These are phyloP conservation scores for Zygosaccharomyces bailii DNA, from an alignment of 805 yeast species.

Conservation along the genomic window DNA sequence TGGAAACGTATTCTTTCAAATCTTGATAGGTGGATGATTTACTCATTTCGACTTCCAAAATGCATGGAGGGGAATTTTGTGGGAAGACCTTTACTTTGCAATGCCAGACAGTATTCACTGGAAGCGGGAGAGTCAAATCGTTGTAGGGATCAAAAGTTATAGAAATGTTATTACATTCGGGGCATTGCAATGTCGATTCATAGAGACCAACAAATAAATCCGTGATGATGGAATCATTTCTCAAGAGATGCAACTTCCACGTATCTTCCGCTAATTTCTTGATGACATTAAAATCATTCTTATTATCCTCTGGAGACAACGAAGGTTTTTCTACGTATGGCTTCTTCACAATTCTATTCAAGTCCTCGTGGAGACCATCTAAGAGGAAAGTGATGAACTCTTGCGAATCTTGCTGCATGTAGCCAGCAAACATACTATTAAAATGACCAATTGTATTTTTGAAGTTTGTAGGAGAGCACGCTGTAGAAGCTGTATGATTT, in stretches of 20 bases:
- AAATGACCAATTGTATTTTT: slow-evolving; percentile 74
- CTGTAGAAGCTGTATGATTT: slow-evolving; percentile 21
- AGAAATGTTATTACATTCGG: slow-evolving; percentile 72
- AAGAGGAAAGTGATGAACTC: slow-evolving; percentile 85
- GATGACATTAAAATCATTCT: slow-evolving; percentile 51
- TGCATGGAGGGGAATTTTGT: slow-evolving; percentile 46
- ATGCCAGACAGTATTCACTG: slow-evolving; percentile 69
- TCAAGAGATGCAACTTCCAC: slow-evolving; percentile 72
- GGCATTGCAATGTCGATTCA: slow-evolving; percentile 86
- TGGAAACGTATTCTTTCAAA: slow-evolving; percentile 57
- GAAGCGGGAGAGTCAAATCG: slow-evolving; percentile 86
- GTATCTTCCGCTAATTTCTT: slow-evolving; percentile 64
- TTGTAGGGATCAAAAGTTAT: slow-evolving; percentile 92
- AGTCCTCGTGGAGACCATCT: slow-evolving; percentile 91
- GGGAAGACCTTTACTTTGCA: slow-evolving; percentile 62
- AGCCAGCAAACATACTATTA: slow-evolving; percentile 80
- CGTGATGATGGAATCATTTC: slow-evolving; percentile 81
- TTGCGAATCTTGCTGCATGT: slow-evolving; percentile 92
- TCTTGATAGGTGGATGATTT: slow-evolving; percentile 63
- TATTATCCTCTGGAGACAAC: slow-evolving; percentile 54
- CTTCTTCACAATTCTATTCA: slow-evolving; percentile 75
- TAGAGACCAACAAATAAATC: slow-evolving; percentile 90
- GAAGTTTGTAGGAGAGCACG: slow-evolving; percentile 68
- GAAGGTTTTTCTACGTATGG: slow-evolving; percentile 92
- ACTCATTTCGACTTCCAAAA: slow-evolving; percentile 67